Base-by-base conservation (phyloP, 2,329 filamentous ascomycete genomes). In the Fusarium newnesense region DNA sequence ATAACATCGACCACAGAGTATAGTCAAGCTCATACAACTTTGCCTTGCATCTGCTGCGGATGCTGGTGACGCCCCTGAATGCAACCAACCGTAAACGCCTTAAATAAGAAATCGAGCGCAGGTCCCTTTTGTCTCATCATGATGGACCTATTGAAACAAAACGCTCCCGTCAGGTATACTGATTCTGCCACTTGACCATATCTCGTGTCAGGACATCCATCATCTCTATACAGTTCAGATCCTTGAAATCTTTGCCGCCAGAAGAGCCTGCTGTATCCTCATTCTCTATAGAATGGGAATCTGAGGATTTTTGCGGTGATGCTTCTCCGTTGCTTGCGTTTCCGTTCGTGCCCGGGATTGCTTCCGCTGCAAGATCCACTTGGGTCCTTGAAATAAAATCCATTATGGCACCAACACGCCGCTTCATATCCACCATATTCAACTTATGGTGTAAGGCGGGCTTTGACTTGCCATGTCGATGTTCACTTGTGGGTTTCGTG, bases 311-410 rank as follows among this genome's bases (percentile, higher is more conserved):
- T 66, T 83, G 74, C 65, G 84, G 78, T 65, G 83, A 76, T 74
- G 84, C 73, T 73, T 84, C 79, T 73, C 86, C 81, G 76, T 85
- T 81, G 47, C 61, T 75, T 16, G 74, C 74, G 46, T 79, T 81
- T 52, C 82, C 81, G 40, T 82, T 81, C 28, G 83, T 85, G 73
- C 83, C 83, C 80, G 85, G 86, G 69, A 84, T 82, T 81, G 84
- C 82, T 69, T 91, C 92, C 36, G 89, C 90, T 4, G 94, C 94
- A 82, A 97, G 89, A 78, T 98, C 95, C 11, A 97, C 87, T 81
- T 98, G 95, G 64, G 94, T 96, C 74, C 94, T 91, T 8, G 93
- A 92, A 72, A 98, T 97, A 79, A 96, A 98, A 75, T 96, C 94
- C 67, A 97, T 87, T 79, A 98, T 97, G 26, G 90, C 93, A 8